These are phyloP conservation scores for Chytriomyces sp. DNA, from an alignment of 192 early-diverging fungal genomes.

Conservation along the genomic window DNA sequence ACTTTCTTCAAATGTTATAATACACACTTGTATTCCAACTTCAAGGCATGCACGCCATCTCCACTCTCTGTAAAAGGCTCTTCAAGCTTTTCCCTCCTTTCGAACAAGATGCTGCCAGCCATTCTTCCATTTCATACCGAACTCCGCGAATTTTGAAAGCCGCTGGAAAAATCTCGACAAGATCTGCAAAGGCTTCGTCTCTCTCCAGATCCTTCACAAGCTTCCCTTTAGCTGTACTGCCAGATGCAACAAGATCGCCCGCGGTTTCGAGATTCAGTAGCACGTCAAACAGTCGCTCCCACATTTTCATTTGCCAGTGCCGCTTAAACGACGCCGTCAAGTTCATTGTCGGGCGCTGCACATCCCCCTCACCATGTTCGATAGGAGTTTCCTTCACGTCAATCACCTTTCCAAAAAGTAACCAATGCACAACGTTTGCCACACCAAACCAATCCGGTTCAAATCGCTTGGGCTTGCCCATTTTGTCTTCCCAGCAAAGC, in stretches of 20 bases:
- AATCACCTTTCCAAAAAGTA: conserved; percentile 61
- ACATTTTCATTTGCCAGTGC: conserved; percentile 51
- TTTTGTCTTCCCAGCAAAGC: conserved; percentile 59
- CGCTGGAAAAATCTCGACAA: conserved; percentile 41
- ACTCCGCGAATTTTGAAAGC: conserved; percentile 27
- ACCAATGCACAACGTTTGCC: conserved; percentile 50
- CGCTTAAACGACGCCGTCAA: conserved; percentile 40
- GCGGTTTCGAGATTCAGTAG: conserved; percentile 49
- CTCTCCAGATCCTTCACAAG: neutral
- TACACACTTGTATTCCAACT: too few species aligned
- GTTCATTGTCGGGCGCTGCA: conserved; percentile 13
- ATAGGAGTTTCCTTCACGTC: conserved; percentile 37
- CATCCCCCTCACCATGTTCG: conserved; percentile 2
- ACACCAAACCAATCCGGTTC: conserved; percentile 64
- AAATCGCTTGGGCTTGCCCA: conserved; percentile 47
- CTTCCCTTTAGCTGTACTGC: conserved; percentile 3
- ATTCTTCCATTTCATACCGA: conserved; percentile 43
- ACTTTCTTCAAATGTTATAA: too few species aligned
- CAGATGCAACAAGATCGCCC: neutral
- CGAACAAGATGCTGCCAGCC: conserved; percentile 32
- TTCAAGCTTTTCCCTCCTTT: conserved; percentile 46
- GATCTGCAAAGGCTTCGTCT: conserved; percentile 21
- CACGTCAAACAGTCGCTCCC: conserved; percentile 57
- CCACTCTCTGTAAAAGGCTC: conserved; percentile 46
- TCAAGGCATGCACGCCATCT: conserved; percentile 21